Evolutionary conservation across 2,329 filamentous ascomycete genomes (phyloP).

Genomic region (Talaromyces rugulosus): DNA sequence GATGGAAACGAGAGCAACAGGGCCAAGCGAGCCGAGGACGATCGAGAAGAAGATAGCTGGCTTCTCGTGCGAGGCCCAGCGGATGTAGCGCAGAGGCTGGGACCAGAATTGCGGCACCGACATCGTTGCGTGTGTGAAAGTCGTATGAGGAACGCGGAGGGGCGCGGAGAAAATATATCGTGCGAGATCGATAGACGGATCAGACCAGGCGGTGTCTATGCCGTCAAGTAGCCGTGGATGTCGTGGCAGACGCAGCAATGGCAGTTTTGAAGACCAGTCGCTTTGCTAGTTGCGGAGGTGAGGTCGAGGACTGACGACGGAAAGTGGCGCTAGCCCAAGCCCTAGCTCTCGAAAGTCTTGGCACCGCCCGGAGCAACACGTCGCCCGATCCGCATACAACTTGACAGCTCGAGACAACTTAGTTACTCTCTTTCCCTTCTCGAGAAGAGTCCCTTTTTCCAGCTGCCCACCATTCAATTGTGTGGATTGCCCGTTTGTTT

Average conservation of each 20-base stretch:
- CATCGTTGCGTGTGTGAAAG: constrained; percentile 26
- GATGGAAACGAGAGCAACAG: constrained; percentile 63
- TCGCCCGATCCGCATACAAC: constrained; percentile 32
- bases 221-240: background rate
- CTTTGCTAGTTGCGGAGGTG: background rate
- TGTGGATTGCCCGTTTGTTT: background rate
- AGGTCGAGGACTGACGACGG: background rate
- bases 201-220: background rate
- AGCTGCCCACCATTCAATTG: constrained; percentile 7
- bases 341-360: constrained; percentile 29
- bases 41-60: constrained; percentile 89
- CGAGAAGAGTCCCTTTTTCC: constrained; percentile 1
- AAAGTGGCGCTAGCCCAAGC: background rate
- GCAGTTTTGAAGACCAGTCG: constrained; percentile 11
- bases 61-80: constrained; percentile 82
- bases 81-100: constrained; percentile 75
- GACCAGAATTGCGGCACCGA: constrained; percentile 75
- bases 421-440: constrained; percentile 15
- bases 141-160: background rate
- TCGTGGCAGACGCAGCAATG: background rate
- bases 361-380: constrained; percentile 38
- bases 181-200: background rate
- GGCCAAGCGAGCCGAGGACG: constrained; percentile 68
- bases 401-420: constrained; percentile 1
- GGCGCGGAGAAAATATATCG: constrained; percentile 6